These are phyloP conservation scores for Neurospora sp. DNA, from an alignment of 495 filamentous ascomycete species.

Conservation along the genomic window DNA sequence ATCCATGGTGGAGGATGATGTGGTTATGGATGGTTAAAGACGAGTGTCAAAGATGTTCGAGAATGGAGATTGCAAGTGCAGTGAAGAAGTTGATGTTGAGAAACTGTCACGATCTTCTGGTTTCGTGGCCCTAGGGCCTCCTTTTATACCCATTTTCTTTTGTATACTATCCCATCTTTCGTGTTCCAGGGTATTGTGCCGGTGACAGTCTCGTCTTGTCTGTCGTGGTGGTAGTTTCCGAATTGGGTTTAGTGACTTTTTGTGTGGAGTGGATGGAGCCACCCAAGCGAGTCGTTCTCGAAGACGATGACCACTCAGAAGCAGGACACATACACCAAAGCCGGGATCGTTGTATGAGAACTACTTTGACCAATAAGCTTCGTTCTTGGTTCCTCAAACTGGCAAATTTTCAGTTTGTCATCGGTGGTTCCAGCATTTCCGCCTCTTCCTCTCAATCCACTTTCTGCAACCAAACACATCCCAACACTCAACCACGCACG, in stretches of 20 bases:
- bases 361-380: background rate
- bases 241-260: background rate
- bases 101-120: background rate
- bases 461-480: background rate
- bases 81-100: background rate
- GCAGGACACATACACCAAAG: background rate
- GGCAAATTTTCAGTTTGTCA: conserved; percentile 1
- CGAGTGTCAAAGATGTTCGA: background rate
- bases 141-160: background rate
- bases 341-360: background rate
- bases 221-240: background rate
- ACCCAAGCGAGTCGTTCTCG: background rate
- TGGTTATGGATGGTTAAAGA: background rate
- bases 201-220: background rate
- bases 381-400: background rate
- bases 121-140: background rate
- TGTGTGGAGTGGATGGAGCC: background rate
- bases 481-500: background rate
- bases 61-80: background rate
- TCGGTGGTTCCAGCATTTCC: background rate
- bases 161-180: background rate
- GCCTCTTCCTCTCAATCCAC: background rate
- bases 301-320: background rate
- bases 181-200: background rate
- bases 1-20: background rate